These are phyloP conservation scores for Spencermartinsiella ligniputridi DNA, from an alignment of 1,139 yeast genomes.

Conservation along the genomic window DNA sequence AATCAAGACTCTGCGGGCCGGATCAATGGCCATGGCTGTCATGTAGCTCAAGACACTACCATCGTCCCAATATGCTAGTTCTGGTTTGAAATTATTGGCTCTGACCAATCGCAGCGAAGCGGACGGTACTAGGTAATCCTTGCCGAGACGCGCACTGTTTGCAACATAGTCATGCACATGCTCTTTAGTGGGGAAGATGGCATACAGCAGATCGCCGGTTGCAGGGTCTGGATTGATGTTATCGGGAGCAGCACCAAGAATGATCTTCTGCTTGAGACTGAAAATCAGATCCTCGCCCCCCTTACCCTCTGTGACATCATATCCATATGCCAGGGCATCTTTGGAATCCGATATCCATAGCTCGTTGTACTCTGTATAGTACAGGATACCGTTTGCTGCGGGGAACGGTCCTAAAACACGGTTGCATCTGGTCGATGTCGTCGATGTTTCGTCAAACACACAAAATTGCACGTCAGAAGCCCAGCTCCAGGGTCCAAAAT, in stretches of 20 bases:
- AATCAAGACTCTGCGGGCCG: conserved; percentile 1
- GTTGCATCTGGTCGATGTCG: background rate
- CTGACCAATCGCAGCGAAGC: conserved; percentile 5
- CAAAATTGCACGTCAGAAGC: conserved; percentile 8
- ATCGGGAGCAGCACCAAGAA: conserved; percentile 5
- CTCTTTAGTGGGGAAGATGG: conserved; percentile 9
- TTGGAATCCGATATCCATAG: conserved; percentile 5
- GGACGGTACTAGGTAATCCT: conserved; percentile 6
- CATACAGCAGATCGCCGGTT: conserved; percentile 7
- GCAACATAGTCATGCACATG: conserved; percentile 8
- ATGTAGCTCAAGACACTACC: conserved; percentile 6
- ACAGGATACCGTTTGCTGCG: conserved; percentile 6
- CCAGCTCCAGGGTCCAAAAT: conserved; percentile 12
- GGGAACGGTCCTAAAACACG: conserved; percentile 4
- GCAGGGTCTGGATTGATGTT: conserved; percentile 1
- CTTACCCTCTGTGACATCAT: background rate
- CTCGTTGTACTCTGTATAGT: conserved; percentile 3
- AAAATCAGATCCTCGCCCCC: background rate
- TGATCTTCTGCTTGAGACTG: background rate
- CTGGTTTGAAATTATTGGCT: conserved; percentile 3
- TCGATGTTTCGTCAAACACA: conserved; percentile 3
- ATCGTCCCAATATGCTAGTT: conserved; percentile 7
- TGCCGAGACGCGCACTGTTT: conserved; percentile 6
- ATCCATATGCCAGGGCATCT: conserved; percentile 3
- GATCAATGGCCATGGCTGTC: conserved; percentile 9